Evolutionary conservation across 2,329 filamentous ascomycete species (phyloP).

Genomic region (Cladophialophora carrionii): DNA sequence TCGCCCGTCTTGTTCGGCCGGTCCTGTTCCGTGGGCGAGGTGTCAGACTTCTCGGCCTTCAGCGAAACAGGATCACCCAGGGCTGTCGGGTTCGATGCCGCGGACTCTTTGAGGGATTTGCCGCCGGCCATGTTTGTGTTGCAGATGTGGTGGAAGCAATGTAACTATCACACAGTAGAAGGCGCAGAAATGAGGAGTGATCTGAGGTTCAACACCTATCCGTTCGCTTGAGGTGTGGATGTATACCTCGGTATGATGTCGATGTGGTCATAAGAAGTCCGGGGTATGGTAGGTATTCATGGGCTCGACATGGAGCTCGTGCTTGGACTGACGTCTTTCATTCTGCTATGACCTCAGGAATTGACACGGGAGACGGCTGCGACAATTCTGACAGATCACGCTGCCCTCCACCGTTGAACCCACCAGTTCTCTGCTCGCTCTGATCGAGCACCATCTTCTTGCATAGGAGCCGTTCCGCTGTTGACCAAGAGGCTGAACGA

Average conservation of each 20-base stretch:
- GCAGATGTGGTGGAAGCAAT: background rate
- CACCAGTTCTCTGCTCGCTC: background rate
- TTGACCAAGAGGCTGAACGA: background rate
- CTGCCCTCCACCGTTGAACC: background rate
- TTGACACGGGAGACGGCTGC: background rate
- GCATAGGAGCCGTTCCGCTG: background rate
- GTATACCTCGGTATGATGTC: background rate
- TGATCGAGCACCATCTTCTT: background rate
- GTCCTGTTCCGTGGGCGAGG: slow-evolving; percentile 30
- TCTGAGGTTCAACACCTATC: background rate
- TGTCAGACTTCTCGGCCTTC: slow-evolving; percentile 32
- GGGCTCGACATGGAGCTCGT: background rate
- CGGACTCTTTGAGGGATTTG: slow-evolving; percentile 28
- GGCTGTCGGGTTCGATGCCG: slow-evolving; percentile 29
- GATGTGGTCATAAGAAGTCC: background rate
- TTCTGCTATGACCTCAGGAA: slow-evolving; percentile 19
- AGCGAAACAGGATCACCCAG: slow-evolving; percentile 35
- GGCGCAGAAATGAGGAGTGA: background rate
- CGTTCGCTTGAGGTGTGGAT: background rate
- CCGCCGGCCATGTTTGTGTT: slow-evolving; percentile 17
- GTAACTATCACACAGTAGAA: background rate
- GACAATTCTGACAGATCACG: no score
- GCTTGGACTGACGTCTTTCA: slow-evolving; percentile 28
- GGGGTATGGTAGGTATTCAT: background rate
- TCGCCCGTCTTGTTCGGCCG: background rate